Conservation (phyloP, 495 filamentous ascomycete species). For the Parachaetomium inaequale region DNA sequence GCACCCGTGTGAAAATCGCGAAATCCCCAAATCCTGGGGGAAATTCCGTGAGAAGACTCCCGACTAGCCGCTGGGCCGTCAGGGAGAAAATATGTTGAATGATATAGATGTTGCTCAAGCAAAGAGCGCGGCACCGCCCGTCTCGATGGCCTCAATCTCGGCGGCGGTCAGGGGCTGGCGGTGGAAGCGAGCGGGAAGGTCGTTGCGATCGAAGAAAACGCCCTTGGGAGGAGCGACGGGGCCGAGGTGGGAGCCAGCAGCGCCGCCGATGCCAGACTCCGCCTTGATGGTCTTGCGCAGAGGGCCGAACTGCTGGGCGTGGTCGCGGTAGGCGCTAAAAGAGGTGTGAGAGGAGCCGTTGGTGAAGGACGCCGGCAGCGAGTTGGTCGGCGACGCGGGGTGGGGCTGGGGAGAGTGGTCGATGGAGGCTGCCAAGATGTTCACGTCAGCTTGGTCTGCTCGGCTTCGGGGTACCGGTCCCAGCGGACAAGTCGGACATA, state of each 20-base stretch:
- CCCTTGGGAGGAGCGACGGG: slow-evolving; percentile 66
- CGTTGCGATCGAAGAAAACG: slow-evolving; percentile 80
- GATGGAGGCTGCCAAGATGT: slow-evolving; percentile 52
- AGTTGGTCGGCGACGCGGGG: slow-evolving; percentile 53
- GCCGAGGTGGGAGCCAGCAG: slow-evolving; percentile 64
- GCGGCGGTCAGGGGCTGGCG: slow-evolving; percentile 64
- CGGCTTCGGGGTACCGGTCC: slow-evolving; percentile 14
- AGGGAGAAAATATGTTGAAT: not conserved
- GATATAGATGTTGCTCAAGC: slow-evolving; percentile 26
- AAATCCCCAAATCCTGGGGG: not conserved
- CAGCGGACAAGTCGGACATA: slow-evolving; percentile 42
- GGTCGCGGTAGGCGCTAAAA: slow-evolving; percentile 87
- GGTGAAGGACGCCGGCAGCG: slow-evolving; percentile 60
- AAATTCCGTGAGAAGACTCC: not conserved
- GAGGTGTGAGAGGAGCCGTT: slow-evolving; percentile 53
- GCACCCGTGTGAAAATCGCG: not conserved
- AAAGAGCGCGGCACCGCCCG: slow-evolving; percentile 66
- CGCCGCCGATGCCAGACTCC: slow-evolving; percentile 58
- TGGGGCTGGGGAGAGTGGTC: slow-evolving; percentile 77
- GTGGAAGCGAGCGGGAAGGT: slow-evolving; percentile 81
- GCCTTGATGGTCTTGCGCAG: slow-evolving; percentile 56
- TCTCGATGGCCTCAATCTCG: slow-evolving; percentile 95
- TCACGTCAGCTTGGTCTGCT: not conserved
- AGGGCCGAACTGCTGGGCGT: slow-evolving; percentile 91
- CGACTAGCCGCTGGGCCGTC: not conserved